Conservation (phyloP, 805 yeast genomes). For the Yarrowia sp. region DNA sequence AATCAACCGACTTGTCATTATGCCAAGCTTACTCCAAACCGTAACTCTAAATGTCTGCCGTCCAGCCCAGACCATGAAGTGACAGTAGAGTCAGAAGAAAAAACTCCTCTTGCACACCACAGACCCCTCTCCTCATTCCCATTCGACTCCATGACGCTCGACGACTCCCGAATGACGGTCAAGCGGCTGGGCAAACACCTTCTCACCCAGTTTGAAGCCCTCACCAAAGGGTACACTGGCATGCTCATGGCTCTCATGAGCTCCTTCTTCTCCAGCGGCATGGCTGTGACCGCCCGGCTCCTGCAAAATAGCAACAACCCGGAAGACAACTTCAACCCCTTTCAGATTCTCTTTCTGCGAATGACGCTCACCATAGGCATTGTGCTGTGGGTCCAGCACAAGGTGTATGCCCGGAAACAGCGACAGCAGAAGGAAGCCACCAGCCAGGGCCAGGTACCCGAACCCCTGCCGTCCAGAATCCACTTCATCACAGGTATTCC, state of each 20-base stretch:
- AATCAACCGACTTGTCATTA: no score
- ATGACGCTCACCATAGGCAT: conserved; percentile 60
- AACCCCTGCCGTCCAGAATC: conserved; percentile 39
- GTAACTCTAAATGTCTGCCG: not conserved
- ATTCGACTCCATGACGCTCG: not conserved
- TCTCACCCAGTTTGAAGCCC: not conserved
- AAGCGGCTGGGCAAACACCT: not conserved
- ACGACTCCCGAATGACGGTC: not conserved
- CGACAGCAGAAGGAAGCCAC: conserved; percentile 45
- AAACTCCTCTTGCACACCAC: no score
- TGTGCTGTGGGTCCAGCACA: conserved; percentile 46
- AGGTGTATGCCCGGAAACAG: conserved; percentile 48
- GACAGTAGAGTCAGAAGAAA: no score
- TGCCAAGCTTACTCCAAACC: not conserved
- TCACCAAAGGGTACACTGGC: conserved; percentile 44
- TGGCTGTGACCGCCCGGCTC: conserved; percentile 74
- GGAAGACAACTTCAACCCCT: conserved; percentile 66
- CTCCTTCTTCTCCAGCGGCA: conserved; percentile 70
- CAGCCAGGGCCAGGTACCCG: no score
- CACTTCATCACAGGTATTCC: conserved; percentile 52
- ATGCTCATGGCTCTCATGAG: conserved; percentile 54
- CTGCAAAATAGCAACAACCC: conserved; percentile 54
- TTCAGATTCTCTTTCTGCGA: conserved; percentile 72
- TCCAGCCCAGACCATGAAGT: not conserved
- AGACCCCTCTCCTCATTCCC: not conserved